Percentiles rank a stretch among this genome's conserved stretches.
phyloP scores from a whole-genome alignment of 805 yeast genomes.

The Pachysolen tannophilus region DNA sequence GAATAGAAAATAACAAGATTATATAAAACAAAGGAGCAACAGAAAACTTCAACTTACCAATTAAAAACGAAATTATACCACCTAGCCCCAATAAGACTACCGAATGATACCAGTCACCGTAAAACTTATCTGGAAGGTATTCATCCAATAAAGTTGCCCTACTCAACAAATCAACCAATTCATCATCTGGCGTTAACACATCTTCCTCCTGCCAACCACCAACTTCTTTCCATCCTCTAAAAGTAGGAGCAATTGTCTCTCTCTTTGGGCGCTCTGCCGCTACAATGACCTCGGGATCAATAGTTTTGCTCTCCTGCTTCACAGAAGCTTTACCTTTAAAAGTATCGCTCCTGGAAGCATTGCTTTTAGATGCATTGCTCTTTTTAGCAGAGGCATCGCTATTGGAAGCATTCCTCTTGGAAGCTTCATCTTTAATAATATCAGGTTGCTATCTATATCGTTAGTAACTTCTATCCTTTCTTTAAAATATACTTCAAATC shows the following conservation, averaged over 20 bases:
- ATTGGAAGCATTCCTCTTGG: no score
- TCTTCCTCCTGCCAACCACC: conserved; percentile 79
- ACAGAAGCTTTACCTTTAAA: no score
- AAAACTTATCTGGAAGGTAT: conserved; percentile 63
- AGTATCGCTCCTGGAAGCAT: no score
- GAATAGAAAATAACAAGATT: conserved; percentile 49
- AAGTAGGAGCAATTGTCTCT: conserved; percentile 54
- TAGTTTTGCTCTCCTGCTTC: no score
- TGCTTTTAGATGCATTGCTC: no score
- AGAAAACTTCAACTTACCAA: conserved; percentile 73
- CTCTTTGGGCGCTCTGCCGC: conserved; percentile 24
- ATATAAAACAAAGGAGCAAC: conserved; percentile 77
- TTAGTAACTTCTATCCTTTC: no score
- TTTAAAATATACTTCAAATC: no score
- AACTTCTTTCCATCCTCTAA: conserved; percentile 91
- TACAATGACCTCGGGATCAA: conserved; percentile 12
- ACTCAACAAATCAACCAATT: conserved; percentile 58
- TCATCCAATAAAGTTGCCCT: conserved; percentile 69
- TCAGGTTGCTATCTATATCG: conserved; percentile 7
- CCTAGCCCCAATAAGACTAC: conserved; percentile 64
- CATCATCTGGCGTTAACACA: conserved; percentile 58
- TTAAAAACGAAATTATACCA: conserved; percentile 64
- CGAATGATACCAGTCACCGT: conserved; percentile 96
- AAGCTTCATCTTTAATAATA: neutral
- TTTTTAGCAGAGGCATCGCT: no score